Conservation (phyloP, 2,329 filamentous ascomycete species). For the Penicillium olsonii region DNA sequence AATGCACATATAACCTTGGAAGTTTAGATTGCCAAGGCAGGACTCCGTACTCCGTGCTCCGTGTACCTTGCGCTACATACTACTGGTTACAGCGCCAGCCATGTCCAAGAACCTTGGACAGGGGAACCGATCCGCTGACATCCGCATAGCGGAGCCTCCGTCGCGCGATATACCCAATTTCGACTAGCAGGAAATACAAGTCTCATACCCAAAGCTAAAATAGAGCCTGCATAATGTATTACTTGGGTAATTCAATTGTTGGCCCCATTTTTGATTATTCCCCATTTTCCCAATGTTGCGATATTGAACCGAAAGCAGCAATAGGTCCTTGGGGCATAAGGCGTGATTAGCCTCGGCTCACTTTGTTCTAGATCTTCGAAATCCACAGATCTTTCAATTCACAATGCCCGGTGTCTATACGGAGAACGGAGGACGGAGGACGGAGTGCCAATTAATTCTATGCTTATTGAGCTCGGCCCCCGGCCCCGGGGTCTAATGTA, state of each 20-base stretch:
- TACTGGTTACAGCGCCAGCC: neutral
- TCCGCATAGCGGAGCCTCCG: conserved; percentile 7
- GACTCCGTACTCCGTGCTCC: no score
- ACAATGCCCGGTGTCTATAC: neutral
- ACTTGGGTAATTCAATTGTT: neutral
- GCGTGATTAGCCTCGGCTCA: neutral
- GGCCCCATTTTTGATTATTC: neutral
- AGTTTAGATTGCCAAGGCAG: neutral
- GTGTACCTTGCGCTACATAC: no score
- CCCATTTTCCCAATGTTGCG: neutral
- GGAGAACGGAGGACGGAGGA: neutral
- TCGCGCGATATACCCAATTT: neutral
- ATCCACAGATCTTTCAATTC: no score
- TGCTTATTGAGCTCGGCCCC: neutral
- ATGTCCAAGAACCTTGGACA: neutral
- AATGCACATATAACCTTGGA: neutral
- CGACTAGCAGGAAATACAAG: conserved; percentile 5
- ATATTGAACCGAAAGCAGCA: neutral
- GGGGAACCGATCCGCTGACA: conserved; percentile 3
- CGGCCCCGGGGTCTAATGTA: neutral
- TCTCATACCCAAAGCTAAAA: conserved; percentile 2
- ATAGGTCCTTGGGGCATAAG: neutral
- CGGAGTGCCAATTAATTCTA: neutral
- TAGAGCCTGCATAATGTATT: neutral
- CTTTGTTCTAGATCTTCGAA: neutral